phyloP scores from a whole-genome alignment of 306 rosid genomes.

The Astragalus membranaceus region DNA sequence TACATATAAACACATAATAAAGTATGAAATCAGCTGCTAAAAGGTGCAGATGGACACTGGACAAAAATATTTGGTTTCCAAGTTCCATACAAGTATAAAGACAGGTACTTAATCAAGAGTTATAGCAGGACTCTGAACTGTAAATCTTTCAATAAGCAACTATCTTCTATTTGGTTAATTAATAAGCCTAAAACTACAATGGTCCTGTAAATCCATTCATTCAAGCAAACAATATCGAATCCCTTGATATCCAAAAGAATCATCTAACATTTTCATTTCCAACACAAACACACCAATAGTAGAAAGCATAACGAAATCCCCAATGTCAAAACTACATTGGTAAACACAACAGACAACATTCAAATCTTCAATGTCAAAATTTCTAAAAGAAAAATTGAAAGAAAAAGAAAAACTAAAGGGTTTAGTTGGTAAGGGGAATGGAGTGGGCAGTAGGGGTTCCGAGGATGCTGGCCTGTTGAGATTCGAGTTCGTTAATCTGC shows the following conservation, averaged over 20 bases:
- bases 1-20: too few species aligned
- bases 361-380: not conserved
- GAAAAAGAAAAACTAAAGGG: not conserved
- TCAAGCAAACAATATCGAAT: not conserved
- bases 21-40: too few species aligned
- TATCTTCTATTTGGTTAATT: not conserved
- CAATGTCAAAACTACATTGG: not conserved
- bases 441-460: conserved; percentile 32
- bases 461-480: conserved; percentile 76
- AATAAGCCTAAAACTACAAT: not conserved
- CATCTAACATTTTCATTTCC: not conserved
- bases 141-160: not conserved
- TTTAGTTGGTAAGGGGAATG: not conserved
- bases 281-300: not conserved
- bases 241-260: not conserved
- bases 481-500: conserved; percentile 71
- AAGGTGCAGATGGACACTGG: too few species aligned
- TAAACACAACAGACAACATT: not conserved
- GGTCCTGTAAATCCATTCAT: not conserved
- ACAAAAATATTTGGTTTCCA: not conserved
- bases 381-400: not conserved
- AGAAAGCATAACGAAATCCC: not conserved
- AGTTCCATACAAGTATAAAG: not conserved
- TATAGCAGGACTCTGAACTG: not conserved
- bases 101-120: not conserved